Evolutionary conservation across 1,139 yeast genomes (phyloP).

Genomic region (Sporopachydermia cereana): DNA sequence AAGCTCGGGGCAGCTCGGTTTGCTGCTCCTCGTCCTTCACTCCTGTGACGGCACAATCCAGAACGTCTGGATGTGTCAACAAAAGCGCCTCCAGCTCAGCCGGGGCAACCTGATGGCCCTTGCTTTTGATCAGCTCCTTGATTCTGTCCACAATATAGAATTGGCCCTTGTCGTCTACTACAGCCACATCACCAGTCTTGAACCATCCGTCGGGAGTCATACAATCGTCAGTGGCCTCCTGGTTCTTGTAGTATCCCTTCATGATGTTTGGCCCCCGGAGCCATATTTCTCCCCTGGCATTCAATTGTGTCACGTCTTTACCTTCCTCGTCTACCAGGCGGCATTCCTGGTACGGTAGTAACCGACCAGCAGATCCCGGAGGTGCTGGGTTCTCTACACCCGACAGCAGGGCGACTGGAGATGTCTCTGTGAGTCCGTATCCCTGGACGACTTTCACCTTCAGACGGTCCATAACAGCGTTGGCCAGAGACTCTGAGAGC

Average conservation of each 20-base stretch:
- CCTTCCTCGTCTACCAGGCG: slow-evolving; percentile 32
- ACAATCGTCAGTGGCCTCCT: slow-evolving; percentile 37
- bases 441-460: slow-evolving; percentile 38
- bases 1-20: slow-evolving; percentile 28
- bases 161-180: slow-evolving; percentile 40
- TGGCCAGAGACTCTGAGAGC: slow-evolving; percentile 19
- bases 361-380: slow-evolving; percentile 34
- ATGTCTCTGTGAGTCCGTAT: slow-evolving; percentile 55
- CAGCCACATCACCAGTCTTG: slow-evolving; percentile 68
- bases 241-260: slow-evolving; percentile 46
- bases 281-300: slow-evolving; percentile 43
- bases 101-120: slow-evolving; percentile 77
- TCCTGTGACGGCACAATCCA: slow-evolving; percentile 27
- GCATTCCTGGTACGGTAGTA: slow-evolving; percentile 31
- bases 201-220: slow-evolving; percentile 62
- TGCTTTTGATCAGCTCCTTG: slow-evolving; percentile 71
- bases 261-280: slow-evolving; percentile 64
- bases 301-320: slow-evolving; percentile 41
- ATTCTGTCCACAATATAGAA: slow-evolving; percentile 60
- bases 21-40: slow-evolving; percentile 20
- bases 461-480: slow-evolving; percentile 17
- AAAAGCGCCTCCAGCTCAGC: slow-evolving; percentile 64
- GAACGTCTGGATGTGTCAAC: slow-evolving; percentile 29
- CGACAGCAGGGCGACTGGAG: slow-evolving; percentile 22
- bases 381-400: slow-evolving; percentile 11